phyloP scores from a whole-genome alignment of 345 rosid species.

The Carallia pectinifolia region DNA sequence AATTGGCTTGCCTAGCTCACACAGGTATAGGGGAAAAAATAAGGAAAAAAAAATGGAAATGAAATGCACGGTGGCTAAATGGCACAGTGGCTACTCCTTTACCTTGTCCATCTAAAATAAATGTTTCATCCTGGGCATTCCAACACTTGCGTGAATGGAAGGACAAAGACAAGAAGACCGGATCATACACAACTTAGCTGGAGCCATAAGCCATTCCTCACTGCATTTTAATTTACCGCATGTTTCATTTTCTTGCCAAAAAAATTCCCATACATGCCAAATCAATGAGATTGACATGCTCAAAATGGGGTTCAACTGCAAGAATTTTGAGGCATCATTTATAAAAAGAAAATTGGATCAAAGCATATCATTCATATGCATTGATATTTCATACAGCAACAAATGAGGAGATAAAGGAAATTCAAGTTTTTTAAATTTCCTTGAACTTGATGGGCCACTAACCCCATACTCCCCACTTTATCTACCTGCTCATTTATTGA shows the following conservation, averaged over 20 bases:
- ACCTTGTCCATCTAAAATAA: no score
- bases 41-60: background rate
- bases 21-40: no score
- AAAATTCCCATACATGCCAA: background rate
- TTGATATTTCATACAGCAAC: background rate
- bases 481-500: constrained; percentile 62
- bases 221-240: background rate
- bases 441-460: constrained; percentile 88
- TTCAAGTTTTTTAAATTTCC: constrained; percentile 29
- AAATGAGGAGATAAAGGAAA: background rate
- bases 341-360: background rate
- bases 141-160: no score
- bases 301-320: no score
- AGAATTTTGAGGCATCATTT: background rate
- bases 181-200: background rate
- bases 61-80: background rate
- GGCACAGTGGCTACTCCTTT: background rate
- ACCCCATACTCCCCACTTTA: constrained; percentile 65
- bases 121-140: no score
- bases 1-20: background rate
- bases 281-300: background rate
- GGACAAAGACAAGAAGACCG: no score
- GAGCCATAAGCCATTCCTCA: no score
- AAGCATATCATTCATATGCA: background rate
- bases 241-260: no score